A percentile compares a stretch with the other conserved stretches of the same genome.
Evolutionary conservation across 1,284 basidiomycete genomes (phyloP).

Genomic region (Naganishia albida): DNA sequence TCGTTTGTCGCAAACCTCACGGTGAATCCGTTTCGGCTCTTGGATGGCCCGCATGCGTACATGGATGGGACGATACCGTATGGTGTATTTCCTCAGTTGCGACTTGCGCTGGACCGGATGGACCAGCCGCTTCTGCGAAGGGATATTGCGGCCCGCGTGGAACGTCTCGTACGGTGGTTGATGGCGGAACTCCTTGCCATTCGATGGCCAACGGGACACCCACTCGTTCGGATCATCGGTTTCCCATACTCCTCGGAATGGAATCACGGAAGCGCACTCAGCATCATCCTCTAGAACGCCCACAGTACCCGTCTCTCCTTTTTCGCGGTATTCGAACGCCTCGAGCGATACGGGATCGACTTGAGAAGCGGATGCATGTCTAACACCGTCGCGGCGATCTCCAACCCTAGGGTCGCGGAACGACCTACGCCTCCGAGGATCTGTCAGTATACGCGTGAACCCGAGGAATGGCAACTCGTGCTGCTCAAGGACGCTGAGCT

Average conservation of each 20-base stretch:
- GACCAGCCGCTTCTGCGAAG: not conserved
- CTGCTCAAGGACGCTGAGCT: not conserved
- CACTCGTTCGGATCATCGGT: not conserved
- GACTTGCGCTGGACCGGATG: not conserved
- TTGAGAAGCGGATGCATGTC: constrained; percentile 10
- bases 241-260: constrained; percentile 1
- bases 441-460: not conserved
- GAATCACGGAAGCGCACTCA: not conserved
- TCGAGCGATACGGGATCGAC: constrained; percentile 1
- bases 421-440: not conserved
- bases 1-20: not conserved
- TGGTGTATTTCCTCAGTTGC: not conserved
- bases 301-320: not conserved
- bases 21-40: too few species aligned
- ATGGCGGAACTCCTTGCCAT: not conserved
- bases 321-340: not conserved
- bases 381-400: not conserved
- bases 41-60: too few species aligned
- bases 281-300: not conserved
- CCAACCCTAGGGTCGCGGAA: not conserved
- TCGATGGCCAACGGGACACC: not conserved
- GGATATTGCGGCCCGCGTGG: not conserved
- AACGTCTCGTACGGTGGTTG: not conserved
- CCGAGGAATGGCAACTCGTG: not conserved
- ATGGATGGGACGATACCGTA: too few species aligned